A percentile compares a stretch with the other conserved stretches of the same genome.
phyloP scores from a whole-genome alignment of 2,329 filamentous ascomycete genomes.

The Byssothecium circinans region DNA sequence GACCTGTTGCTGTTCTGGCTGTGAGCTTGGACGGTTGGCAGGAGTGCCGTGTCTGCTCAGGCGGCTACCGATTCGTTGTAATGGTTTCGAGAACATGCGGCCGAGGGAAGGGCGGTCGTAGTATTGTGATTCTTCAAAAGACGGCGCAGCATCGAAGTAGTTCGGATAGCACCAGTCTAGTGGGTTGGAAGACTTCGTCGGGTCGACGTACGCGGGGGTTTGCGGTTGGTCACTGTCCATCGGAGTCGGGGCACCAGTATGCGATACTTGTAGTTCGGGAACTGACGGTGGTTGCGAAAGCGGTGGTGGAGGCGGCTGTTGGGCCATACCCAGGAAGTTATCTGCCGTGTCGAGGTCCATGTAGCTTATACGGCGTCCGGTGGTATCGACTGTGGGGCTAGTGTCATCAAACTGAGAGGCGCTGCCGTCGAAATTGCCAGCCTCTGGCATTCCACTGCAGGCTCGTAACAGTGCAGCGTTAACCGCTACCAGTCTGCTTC shows the following conservation, averaged over 20 bases:
- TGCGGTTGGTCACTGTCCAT: slow-evolving; percentile 25
- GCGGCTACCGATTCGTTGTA: slow-evolving; percentile 36
- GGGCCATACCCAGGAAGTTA: slow-evolving; percentile 30
- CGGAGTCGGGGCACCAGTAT: slow-evolving; percentile 13
- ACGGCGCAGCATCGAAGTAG: slow-evolving; percentile 38
- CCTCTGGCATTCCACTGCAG: slow-evolving; percentile 18
- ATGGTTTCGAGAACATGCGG: slow-evolving; percentile 38
- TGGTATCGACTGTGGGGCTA: slow-evolving; percentile 25
- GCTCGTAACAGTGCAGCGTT: slow-evolving; percentile 37
- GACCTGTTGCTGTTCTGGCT: slow-evolving; percentile 16
- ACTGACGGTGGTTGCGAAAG: slow-evolving; percentile 9
- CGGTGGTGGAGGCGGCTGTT: slow-evolving; percentile 29
- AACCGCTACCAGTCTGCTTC: slow-evolving; percentile 31
- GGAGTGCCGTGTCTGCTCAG: slow-evolving; percentile 28
- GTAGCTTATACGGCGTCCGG: slow-evolving; percentile 39
- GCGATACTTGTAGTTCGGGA: slow-evolving; percentile 1
- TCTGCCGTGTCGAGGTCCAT: slow-evolving; percentile 41
- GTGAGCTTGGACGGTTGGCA: slow-evolving; percentile 27
- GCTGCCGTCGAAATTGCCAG: slow-evolving; percentile 24
- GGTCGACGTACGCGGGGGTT: slow-evolving; percentile 26
- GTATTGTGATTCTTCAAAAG: slow-evolving; percentile 41
- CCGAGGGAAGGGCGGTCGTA: slow-evolving; percentile 40
- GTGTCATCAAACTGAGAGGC: slow-evolving; percentile 30
- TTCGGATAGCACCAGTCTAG: slow-evolving; percentile 38
- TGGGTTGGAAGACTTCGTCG: slow-evolving; percentile 34